phyloP scores from a whole-genome alignment of 192 early-diverging fungal genomes.

The Linnemannia exigua region DNA sequence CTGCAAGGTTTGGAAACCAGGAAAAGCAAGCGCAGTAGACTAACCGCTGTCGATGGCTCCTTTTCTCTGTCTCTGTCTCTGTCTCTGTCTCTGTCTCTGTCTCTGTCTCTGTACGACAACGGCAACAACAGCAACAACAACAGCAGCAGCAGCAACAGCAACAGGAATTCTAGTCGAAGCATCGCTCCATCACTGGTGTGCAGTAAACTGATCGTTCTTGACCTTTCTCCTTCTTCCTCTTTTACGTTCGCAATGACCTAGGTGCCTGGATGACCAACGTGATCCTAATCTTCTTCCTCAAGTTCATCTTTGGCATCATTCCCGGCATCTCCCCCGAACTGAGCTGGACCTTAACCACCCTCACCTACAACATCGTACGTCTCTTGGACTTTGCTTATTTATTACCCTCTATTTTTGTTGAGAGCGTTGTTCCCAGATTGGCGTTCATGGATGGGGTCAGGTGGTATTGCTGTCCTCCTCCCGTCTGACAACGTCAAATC shows the following conservation, averaged over 20 bases:
- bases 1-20: too few relatives aligned
- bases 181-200: not conserved
- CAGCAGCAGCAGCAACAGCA: not conserved
- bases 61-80: too few relatives aligned
- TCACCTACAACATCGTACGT: constrained; percentile 89
- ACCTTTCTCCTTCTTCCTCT: too few relatives aligned
- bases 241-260: constrained; percentile 52
- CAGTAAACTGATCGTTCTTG: constrained; percentile 11
- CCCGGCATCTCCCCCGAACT: constrained; percentile 93
- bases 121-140: not conserved
- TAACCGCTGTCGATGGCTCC: too few relatives aligned
- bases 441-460: not conserved
- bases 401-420: not conserved
- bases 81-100: too few relatives aligned
- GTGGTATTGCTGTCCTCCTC: not conserved
- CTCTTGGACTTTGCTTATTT: not conserved
- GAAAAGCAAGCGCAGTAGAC: too few relatives aligned
- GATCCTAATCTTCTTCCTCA: constrained; percentile 83
- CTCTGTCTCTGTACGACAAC: too few relatives aligned
- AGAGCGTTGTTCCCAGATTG: constrained; percentile 4
- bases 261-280: constrained; percentile 95
- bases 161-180: too few relatives aligned
- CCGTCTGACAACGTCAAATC: not conserved
- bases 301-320: constrained; percentile 85
- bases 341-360: constrained; percentile 97